Conservation (phyloP, 2,329 filamentous ascomycete genomes). For the Colletotrichum tropicicola region DNA sequence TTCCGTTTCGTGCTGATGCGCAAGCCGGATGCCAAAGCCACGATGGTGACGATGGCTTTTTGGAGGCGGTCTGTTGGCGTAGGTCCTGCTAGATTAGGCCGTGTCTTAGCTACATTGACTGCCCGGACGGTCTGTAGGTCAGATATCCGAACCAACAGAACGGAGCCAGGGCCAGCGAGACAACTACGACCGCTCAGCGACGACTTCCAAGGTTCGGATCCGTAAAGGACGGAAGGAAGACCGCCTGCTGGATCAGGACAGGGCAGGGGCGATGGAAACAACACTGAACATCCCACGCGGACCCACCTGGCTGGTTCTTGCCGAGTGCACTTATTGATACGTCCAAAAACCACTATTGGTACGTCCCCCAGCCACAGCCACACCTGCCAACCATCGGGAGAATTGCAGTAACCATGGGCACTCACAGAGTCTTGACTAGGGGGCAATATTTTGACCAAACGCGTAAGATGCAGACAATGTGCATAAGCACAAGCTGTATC, state of each 20-base stretch:
- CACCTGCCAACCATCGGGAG: no score
- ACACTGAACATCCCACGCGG: constrained; percentile 27
- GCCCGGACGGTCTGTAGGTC: not conserved
- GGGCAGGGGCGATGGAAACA: no score
- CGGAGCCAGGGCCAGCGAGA: not conserved
- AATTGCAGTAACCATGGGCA: no score
- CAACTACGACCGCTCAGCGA: no score
- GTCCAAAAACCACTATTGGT: no score
- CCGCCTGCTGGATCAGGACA: not conserved
- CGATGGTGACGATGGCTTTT: constrained; percentile 13
- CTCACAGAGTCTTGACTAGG: no score
- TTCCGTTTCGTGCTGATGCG: not conserved
- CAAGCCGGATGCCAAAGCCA: constrained; percentile 9
- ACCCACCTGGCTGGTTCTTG: constrained; percentile 1
- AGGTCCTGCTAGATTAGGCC: not conserved
- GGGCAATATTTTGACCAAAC: no score
- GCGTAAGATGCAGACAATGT: no score
- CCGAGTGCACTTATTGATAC: no score
- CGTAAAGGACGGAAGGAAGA: constrained; percentile 16
- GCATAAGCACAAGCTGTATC: no score
- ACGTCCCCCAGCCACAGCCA: no score
- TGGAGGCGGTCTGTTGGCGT: constrained; percentile 23
- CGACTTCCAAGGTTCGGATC: no score
- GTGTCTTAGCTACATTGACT: not conserved
- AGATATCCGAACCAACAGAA: not conserved